These are phyloP conservation scores for Euphorbia lathyris DNA, from an alignment of 345 rosid genomes.

Conservation along the genomic window DNA sequence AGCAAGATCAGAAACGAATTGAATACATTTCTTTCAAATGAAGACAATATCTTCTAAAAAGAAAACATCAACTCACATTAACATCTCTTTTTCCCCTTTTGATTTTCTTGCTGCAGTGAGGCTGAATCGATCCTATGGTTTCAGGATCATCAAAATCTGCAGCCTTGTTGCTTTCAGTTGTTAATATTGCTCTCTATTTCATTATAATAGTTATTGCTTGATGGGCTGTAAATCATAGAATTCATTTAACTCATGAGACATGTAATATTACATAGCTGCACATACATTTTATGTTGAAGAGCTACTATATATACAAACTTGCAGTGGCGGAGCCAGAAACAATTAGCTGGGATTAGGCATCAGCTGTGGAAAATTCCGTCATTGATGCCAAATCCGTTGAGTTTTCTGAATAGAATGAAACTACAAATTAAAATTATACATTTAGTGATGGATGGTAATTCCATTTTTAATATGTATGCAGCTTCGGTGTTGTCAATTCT, in stretches of 20 bases:
- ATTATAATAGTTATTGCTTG: slow-evolving; percentile 55
- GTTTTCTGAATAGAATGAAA: no score
- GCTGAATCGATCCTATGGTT: slow-evolving; percentile 40
- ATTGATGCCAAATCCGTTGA: no score
- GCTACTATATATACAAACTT: no score
- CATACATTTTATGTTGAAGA: no score
- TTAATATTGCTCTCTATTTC: slow-evolving; percentile 69
- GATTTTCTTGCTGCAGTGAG: neutral
- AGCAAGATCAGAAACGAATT: slow-evolving; percentile 32
- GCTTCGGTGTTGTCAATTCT: slow-evolving; percentile 67
- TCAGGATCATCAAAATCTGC: slow-evolving; percentile 60
- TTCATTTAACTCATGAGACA: slow-evolving; percentile 53
- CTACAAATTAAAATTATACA: no score
- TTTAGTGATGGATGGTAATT: no score
- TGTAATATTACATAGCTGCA: no score
- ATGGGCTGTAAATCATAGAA: slow-evolving; percentile 78
- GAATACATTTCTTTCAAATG: slow-evolving; percentile 42
- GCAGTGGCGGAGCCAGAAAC: no score
- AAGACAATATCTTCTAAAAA: slow-evolving; percentile 30
- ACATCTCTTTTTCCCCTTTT: neutral
- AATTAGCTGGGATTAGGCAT: no score
- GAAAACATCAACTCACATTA: neutral
- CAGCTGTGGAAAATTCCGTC: no score
- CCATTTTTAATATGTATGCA: no score
- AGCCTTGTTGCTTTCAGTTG: slow-evolving; percentile 55